Conservation (phyloP, 2,329 filamentous ascomycete genomes). For the Penicillium sp. region DNA sequence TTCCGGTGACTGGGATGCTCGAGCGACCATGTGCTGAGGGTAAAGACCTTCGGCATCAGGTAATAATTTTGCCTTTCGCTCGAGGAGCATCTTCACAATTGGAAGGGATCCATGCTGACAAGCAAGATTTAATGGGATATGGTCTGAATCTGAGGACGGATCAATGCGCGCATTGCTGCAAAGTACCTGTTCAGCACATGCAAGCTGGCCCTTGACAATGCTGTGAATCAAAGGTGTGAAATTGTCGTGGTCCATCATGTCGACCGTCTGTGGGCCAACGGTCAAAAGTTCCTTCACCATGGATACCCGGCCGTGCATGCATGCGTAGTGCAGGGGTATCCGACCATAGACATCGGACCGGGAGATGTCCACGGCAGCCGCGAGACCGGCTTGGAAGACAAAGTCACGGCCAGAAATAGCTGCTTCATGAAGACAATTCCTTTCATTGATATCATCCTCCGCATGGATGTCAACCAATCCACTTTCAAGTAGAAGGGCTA, state of each 20-base stretch:
- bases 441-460: constrained; percentile 95
- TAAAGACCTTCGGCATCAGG: constrained; percentile 94
- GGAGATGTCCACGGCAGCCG: constrained; percentile 70
- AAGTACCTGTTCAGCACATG: constrained; percentile 77
- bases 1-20: constrained; percentile 77
- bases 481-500: constrained; percentile 75
- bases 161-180: constrained; percentile 78
- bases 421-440: constrained; percentile 95
- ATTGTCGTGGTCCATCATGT: constrained; percentile 92
- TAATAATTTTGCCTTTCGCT: constrained; percentile 76
- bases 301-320: constrained; percentile 84
- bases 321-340: constrained; percentile 91
- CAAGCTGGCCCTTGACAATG: constrained; percentile 81
- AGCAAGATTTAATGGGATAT: constrained; percentile 89
- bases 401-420: constrained; percentile 84
- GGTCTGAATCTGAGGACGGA: constrained; percentile 79
- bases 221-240: constrained; percentile 94
- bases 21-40: constrained; percentile 93
- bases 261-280: constrained; percentile 70
- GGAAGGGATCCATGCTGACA: constrained; percentile 87
- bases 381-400: constrained; percentile 74
- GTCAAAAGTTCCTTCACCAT: constrained; percentile 74
- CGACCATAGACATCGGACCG: constrained; percentile 90
- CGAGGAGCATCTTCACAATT: constrained; percentile 80
- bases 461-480: constrained; percentile 84